phyloP scores from a whole-genome alignment of 306 rosid species.

The Potentilla sterilis region DNA sequence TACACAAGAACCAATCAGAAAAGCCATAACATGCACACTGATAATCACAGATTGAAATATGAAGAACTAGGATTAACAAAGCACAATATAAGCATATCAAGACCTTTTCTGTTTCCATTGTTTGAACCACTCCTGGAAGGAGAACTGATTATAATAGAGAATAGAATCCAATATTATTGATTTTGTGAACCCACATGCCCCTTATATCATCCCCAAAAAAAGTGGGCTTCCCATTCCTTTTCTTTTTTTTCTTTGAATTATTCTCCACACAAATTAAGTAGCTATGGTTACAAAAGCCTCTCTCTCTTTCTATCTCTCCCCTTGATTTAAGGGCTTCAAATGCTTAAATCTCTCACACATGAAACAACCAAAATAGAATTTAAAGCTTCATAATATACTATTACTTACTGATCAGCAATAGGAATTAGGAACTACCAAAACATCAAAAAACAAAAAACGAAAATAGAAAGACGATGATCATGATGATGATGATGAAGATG shows the following conservation, averaged over 20 bases:
- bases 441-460: not conserved
- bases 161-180: not conserved
- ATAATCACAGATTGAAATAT: not conserved
- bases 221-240: conserved; percentile 31
- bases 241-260: conserved; percentile 37
- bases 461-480: not conserved
- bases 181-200: conserved; percentile 30
- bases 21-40: not conserved
- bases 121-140: conserved; percentile 16
- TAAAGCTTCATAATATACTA: not conserved
- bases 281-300: conserved; percentile 23
- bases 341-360: conserved; percentile 32
- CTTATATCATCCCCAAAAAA: conserved; percentile 43
- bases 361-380: conserved; percentile 21
- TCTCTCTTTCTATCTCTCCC: conserved; percentile 29
- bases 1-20: conserved; percentile 9
- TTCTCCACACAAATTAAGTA: conserved; percentile 47
- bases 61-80: not conserved
- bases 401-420: not conserved
- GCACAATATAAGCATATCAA: not conserved
- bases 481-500: not conserved
- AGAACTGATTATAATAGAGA: not conserved
- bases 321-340: conserved; percentile 50
- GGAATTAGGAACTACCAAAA: not conserved
- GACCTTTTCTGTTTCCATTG: conserved; percentile 17